Base-by-base conservation (phyloP, 1,284 basidiomycete genomes). In the Lignosus rhinocerotis region DNA sequence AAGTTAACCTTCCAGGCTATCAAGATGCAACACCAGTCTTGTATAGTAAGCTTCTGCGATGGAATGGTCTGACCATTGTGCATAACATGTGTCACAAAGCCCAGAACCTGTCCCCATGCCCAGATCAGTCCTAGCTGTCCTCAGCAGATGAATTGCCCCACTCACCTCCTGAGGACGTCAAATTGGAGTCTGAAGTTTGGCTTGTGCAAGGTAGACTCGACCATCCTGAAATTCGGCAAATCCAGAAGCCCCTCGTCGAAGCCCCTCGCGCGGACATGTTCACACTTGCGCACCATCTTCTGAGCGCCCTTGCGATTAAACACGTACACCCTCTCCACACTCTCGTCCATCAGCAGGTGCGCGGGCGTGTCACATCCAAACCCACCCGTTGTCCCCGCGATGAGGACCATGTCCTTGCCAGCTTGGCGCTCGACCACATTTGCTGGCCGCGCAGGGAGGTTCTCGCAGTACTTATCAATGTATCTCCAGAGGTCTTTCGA, bases 1-100 rank as follows among this genome's bases (percentile, higher is more conserved):
- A 77, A 76, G 60, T 77, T 68, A n/a, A 78, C 70, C 10, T 65
- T 64, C 73, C 74, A 77, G 4, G 75, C 75, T 70, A 41, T 6
- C 5, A 4, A 17, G 14, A 30, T 8, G 53, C 38, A 58, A 51
- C 14, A 2, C 8, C 5, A 32, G 9, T 30, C 6, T 6, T 11
- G 43, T 14, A 10, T 4, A 16, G 21, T 11, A 12, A 8, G 3
- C 3, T 4, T 2, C 12, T 11, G n/a, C 8, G 12, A 3, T 12
- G 17, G 16, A n/a, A 10, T 14, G 33, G 30, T 51, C 59, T 25
- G 56, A 74, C 73, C 73, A 43, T 67, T 69, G 49, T 73, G 71
- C 57, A 75, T 69, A 51, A 75, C 67, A 50, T 59, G 51, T 6
- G 65, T 67, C 1, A 68, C 53, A 9, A 66, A 63, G 16, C 53